Base-by-base conservation (phyloP, 805 yeast genomes). In the Huiozyma naganishii region DNA sequence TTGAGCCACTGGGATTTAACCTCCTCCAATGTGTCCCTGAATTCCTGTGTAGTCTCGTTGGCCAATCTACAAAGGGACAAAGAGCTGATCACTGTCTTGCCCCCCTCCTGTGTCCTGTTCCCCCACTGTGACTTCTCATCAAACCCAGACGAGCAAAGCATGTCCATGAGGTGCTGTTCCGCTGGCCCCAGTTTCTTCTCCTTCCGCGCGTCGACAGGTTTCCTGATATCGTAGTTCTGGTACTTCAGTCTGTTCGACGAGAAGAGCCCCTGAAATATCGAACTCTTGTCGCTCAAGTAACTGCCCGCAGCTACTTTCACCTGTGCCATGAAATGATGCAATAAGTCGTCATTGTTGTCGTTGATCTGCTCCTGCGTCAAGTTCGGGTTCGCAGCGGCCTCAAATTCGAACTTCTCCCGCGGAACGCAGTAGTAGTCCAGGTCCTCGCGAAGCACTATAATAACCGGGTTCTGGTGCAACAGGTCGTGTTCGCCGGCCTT, bases 61-160 rank as follows among this genome's bases (percentile, higher is more conserved):
- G 75, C 55, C 35, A 63, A 44, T 39, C 67, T 48, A 41, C 65
- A 61, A 12, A 63, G 50, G 1, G 65, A 59, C 53, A 92, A 68
- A 8, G 95, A 85, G 52, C 83, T 79, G 38, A 92, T 73, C n/a
- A 87, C 90, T 9, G 97, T 82, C 57, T 83, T 83, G 46, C 79
- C 77, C 1, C 94, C 90, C 59, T 89, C 97, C 52, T 82, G 72
- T n/a, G 85, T 77, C 48, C 98, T 71, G 57, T 79, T 80, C 4
- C 95, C 97, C 98, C 98, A 92, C 11, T 62, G 53, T 29, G 83
- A 86, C 17, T 69, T 69, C 9, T 73, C 64, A 3, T 68, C 62
- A 51, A 88, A 85, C 1, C 98, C 98, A 0, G 95, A 81, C 0
- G 90, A 73, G 55, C 96, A 88, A 43, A 92, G 72, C 98, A 92